Evolutionary conservation across 2,329 filamentous ascomycete species (phyloP), one percentile per base, ranked within the genome.

Genomic region (Penicillium thymicola): DNA sequence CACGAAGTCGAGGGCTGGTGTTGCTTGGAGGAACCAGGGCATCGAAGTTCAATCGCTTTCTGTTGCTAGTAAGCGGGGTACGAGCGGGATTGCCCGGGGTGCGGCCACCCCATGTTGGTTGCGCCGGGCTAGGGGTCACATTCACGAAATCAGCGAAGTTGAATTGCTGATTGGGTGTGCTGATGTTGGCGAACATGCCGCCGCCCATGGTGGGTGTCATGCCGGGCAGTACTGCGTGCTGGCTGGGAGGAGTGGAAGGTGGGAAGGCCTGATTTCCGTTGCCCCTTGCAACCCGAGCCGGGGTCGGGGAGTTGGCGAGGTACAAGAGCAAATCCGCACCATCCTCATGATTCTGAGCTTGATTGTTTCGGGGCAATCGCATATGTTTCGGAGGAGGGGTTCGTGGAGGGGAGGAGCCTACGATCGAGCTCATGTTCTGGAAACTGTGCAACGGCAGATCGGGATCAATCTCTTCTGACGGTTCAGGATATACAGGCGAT

Each of bases 131-230:
- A 0, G 94, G 94, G 7, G 94, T 96, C 72, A 97, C 93, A 76
- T 97, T 97, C 71, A 97, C 88, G 75, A 96, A 99, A 71, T 99
- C 94, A 51, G 92, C 86, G 76, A 97, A 96, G 77, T 97, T 95
- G 75, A 97, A 95, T 48, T 81, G 84, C 69, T 92, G 89, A 16
- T 88, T 88, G 0, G 93, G 93, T 0, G 93, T 97, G 61, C 85
- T 86, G 50, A 86, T 82, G 47, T 82, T 81, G 43, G 86, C 85
- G 87, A 95, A 55, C 86, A 95, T 23, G 86, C 92, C 60, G 89
- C 79, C 51, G 89, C 79, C 63, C 80, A 83, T 79, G 13, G 83
- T 85, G 2, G 75, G 72, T 30, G 82, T 80, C 53, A 85, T 74
- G 53, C 81, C 78, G 48, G 79, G 77, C 43, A 82, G 72, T 27